Base-by-base conservation (phyloP, 345 rosid species). In the Trapa bicornis region DNA sequence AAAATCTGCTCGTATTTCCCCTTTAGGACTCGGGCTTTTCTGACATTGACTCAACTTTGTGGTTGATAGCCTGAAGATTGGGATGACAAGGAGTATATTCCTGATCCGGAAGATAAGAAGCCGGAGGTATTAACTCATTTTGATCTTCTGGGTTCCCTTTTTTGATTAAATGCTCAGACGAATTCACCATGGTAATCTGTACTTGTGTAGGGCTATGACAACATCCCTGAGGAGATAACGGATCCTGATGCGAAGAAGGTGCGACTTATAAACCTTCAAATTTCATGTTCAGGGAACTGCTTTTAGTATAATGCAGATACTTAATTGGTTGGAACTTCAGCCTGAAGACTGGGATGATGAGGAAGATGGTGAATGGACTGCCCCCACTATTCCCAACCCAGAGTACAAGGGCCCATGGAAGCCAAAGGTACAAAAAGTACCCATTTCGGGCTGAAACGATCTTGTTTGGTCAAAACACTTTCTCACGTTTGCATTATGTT, bases 261-360 rank as follows among this genome's bases (percentile, higher is more conserved):
- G 71, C 33, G 9, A 16, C 64, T 32, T 68, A 47, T 32, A 47
- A 65, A 67, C 36, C 36, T 22, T 29, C 45, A 36, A 42, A 64
- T 6, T 64, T 56, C 37, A 35, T 60, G 39, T 70, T 0, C 15
- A 3, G 22, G 15, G n/a, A 13, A 43, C 47, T 64, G 4, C 57
- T 56, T 64, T 6, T 64, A 32, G 16, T 36, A 47, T 13, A 16
- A 61, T 57, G 16, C 53, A 42, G 33, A 54, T 63, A 39, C 67
- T 76, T 4, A 70, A 48, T 48, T 47, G 66, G 56, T 61, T 66
- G 14, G 22, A 12, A 42, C 35, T 67, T 43, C 76, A 95, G 99
- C 99, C 99, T 65, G 98, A 95, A 71, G 98, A 91, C 77, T 95
- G 99, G 99, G 96, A 95, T 81, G 99, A 91, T 5, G 96, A 95